Evolutionary conservation across 306 rosid species (phyloP).

Genomic region (Rosa lucieae): DNA sequence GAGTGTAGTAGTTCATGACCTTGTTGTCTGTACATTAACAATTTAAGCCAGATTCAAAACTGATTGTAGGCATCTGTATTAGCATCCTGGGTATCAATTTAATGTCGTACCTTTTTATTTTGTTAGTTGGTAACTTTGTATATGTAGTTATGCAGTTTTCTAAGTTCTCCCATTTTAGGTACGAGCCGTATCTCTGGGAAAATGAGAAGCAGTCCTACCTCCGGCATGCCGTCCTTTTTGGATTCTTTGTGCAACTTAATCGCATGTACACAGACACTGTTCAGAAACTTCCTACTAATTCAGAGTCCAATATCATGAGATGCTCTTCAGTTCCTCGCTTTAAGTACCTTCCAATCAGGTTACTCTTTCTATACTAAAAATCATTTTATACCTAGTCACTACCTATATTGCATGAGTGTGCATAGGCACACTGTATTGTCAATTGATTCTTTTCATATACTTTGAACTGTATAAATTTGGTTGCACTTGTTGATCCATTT

Average conservation of each 20-base stretch:
- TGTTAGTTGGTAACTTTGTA: neutral
- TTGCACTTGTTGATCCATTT: neutral
- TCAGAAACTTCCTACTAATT: conserved; percentile 90
- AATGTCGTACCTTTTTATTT: neutral
- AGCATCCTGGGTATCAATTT: neutral
- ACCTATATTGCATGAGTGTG: conserved; percentile 1
- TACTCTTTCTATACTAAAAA: conserved; percentile 24
- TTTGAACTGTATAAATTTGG: conserved; percentile 1
- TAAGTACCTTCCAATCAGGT: conserved; percentile 99
- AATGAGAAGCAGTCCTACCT: conserved; percentile 91
- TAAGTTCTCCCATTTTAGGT: conserved; percentile 45
- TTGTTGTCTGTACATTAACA: neutral
- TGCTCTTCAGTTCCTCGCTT: conserved; percentile 96
- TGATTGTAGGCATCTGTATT: neutral
- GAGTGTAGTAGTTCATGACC: neutral
- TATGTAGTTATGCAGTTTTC: conserved; percentile 14
- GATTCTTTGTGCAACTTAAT: conserved; percentile 96
- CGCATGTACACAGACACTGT: conserved; percentile 87
- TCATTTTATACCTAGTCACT: conserved; percentile 14
- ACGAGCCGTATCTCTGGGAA: conserved; percentile 97
- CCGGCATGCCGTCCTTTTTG: conserved; percentile 94
- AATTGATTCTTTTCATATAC: conserved; percentile 1
- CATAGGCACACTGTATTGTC: conserved; percentile 5
- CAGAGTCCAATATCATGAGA: conserved; percentile 96
- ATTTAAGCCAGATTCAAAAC: neutral